Evolutionary conservation across 225 moss, liverwort and hornwort species (phyloP).

Genomic region (Pseudisothecium myosuroides): DNA sequence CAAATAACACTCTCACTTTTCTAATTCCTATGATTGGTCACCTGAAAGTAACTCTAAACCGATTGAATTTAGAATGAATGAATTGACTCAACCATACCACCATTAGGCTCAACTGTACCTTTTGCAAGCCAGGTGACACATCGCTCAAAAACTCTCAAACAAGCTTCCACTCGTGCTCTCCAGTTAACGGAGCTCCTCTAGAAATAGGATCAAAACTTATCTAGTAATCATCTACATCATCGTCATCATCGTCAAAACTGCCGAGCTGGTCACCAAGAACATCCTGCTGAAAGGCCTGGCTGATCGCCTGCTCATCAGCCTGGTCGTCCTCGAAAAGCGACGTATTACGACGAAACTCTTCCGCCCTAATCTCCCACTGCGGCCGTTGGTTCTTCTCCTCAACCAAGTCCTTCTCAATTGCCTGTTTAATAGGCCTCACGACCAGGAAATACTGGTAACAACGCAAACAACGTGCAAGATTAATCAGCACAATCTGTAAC

Average conservation of each 20-base stretch:
- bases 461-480: not conserved
- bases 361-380: constrained; percentile 92
- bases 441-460: constrained; percentile 62
- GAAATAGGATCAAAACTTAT: not conserved
- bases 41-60: not conserved
- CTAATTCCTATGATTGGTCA: not conserved
- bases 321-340: constrained; percentile 66
- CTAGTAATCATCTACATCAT: constrained; percentile 38
- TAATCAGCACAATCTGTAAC: not conserved
- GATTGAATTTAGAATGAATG: constrained; percentile 4
- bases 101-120: not conserved
- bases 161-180: not conserved
- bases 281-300: constrained; percentile 78
- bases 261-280: constrained; percentile 44
- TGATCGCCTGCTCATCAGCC: constrained; percentile 88
- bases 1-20: not conserved
- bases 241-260: constrained; percentile 65
- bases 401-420: constrained; percentile 69
- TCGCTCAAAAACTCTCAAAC: constrained; percentile 3
- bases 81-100: constrained; percentile 8
- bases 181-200: not conserved
- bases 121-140: constrained; percentile 3
- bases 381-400: constrained; percentile 82
- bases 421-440: constrained; percentile 60
- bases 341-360: constrained; percentile 66